Evolutionary conservation across 2,329 filamentous ascomycete genomes (phyloP), one percentile per base, ranked within the genome.

Genomic region (Nothophoma quercina): DNA sequence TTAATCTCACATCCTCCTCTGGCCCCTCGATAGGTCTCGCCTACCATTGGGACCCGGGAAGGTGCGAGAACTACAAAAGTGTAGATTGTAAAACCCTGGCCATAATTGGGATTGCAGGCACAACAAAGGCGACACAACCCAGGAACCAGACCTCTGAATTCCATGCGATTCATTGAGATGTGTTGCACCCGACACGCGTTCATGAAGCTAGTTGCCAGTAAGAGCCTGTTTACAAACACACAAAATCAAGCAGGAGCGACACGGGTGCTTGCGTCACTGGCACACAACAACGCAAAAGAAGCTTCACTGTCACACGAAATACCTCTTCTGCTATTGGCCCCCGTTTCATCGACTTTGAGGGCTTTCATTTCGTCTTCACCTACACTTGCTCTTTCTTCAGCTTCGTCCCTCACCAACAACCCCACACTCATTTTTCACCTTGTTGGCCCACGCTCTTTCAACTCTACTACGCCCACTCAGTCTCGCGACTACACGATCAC

Each of bases 231-330:
- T 22, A 21, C 30, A 38, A 28, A 49, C 45, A 28, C 23, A 52
- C 40, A 33, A 22, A 25, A 56, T 40, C 38, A 26, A 30, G 51
- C 33, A 45, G 15, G 34, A 54, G 43, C 35, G 35, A 47, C 36
- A 39, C 50, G 43, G 30, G 50, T 44, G 22, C 16, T 36, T 42
- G 46, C 46, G 48, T 45, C 34, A 47, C 39, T 41, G 38, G 36
- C 19, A 18, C 50, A 47, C 32, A 34, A 33, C 40, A 33, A 42
- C 19, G 51, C 56, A 59, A 63, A 62, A 40, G 48, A 34, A 29
- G 16, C 19, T 54, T 56, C 52, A 54, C 55, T 28, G 34, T 56
- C 15, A 30, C 23, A 52, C 49, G 10, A 26, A 42, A 32, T 9
- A 30, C 28, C 18, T 30, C 26, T 13, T 7, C 21, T 46, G 7